A percentile compares a stretch with the other conserved stretches of the same genome.
phyloP scores from a whole-genome alignment of 2,329 filamentous ascomycete genomes.

The Penicillium sp. region DNA sequence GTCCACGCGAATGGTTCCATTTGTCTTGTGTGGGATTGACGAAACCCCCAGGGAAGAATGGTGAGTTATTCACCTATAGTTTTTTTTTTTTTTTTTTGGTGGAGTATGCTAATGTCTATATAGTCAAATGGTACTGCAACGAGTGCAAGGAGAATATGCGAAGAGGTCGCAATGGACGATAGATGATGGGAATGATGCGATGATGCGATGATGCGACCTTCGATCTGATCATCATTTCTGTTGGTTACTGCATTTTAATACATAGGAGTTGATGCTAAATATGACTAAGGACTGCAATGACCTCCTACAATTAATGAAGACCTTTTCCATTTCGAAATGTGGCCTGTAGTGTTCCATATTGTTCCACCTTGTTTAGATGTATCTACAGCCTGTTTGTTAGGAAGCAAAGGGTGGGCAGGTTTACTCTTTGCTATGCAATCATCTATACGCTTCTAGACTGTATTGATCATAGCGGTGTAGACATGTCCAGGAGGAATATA shows the following conservation, averaged over 20 bases:
- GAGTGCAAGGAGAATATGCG: constrained; percentile 70
- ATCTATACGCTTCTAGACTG: too few species aligned
- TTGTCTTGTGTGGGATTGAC: constrained; percentile 77
- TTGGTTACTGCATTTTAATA: neutral
- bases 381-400: too few species aligned
- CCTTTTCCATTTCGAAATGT: neutral
- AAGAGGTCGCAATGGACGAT: constrained; percentile 49
- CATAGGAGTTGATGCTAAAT: neutral
- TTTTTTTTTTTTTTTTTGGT: neutral
- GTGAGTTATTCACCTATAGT: constrained; percentile 51
- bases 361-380: too few species aligned
- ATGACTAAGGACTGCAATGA: neutral
- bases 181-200: neutral
- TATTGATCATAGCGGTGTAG: too few species aligned
- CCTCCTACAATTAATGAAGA: neutral
- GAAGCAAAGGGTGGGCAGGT: too few species aligned
- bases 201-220: too few species aligned
- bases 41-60: constrained; percentile 72
- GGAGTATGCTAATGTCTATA: constrained; percentile 20
- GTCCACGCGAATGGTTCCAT: constrained; percentile 80
- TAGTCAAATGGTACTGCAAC: constrained; percentile 80
- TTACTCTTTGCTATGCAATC: too few species aligned
- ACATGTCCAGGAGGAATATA: too few species aligned
- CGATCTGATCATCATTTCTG: neutral
- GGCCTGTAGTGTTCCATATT: too few species aligned